Conservation (phyloP, 352 stramenopile species). For the Globisporangium mamillatum region DNA sequence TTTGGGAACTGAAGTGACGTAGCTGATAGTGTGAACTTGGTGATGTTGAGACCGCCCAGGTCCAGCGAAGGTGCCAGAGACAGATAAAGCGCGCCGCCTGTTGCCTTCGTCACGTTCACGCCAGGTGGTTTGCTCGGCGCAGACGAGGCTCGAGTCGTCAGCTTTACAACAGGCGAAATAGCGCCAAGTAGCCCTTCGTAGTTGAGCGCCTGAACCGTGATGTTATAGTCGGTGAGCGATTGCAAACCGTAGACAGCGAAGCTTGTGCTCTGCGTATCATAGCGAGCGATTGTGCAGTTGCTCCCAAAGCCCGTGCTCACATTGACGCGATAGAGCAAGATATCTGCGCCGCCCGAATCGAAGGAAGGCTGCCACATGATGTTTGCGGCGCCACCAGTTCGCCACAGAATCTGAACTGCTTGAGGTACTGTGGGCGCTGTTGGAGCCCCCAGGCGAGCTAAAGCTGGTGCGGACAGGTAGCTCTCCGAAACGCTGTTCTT, state of each 20-base stretch:
- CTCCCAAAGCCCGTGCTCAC: conserved; percentile 8
- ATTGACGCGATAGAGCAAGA: conserved; percentile 34
- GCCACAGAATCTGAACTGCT: conserved; percentile 22
- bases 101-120: conserved; percentile 23
- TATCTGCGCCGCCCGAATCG: conserved; percentile 35
- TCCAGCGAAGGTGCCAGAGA: conserved; percentile 33
- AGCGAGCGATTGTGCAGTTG: conserved; percentile 1
- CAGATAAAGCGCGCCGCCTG: conserved; percentile 45
- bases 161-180: conserved; percentile 11
- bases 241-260: conserved; percentile 28
- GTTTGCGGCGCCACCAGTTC: conserved; percentile 41
- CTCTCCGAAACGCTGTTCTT: conserved; percentile 24
- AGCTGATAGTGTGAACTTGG: conserved; percentile 24
- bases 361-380: conserved; percentile 41
- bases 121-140: conserved; percentile 33
- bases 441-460: conserved; percentile 24
- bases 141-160: conserved; percentile 33
- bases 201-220: conserved; percentile 36
- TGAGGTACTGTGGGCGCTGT: conserved; percentile 29
- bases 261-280: conserved; percentile 5
- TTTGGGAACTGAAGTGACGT: conserved; percentile 36
- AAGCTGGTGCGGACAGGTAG: conserved; percentile 13
- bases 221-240: conserved; percentile 30
- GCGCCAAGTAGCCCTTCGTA: conserved; percentile 27
- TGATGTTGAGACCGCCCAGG: conserved; percentile 29